These are phyloP conservation scores for Cylindrodendrum hubeiense DNA, from an alignment of 2,329 filamentous ascomycete genomes.

Conservation along the genomic window DNA sequence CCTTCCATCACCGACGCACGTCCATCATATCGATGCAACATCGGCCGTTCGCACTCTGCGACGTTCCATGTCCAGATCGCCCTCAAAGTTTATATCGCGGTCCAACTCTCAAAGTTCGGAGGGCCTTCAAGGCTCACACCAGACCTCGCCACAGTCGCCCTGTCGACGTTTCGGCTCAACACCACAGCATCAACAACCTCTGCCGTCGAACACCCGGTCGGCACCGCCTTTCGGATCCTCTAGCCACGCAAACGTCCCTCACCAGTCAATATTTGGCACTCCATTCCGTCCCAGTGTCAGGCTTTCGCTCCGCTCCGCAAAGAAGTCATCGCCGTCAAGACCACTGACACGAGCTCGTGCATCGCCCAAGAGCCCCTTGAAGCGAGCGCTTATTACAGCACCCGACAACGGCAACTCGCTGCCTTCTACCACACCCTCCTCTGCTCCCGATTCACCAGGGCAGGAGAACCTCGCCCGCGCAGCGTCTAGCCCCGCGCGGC, in stretches of 20 bases:
- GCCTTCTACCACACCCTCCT: constrained; percentile 57
- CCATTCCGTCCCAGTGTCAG: constrained; percentile 76
- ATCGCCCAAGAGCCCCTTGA: constrained; percentile 84
- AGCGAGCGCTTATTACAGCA: constrained; percentile 79
- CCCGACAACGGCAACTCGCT: constrained; percentile 77
- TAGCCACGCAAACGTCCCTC: constrained; percentile 45
- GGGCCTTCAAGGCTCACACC: constrained; percentile 61
- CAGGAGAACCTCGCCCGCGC: constrained; percentile 57
- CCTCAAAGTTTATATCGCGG: constrained; percentile 82
- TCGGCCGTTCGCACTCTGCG: constrained; percentile 85
- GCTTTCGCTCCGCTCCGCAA: constrained; percentile 73
- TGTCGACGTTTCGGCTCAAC: constrained; percentile 58
- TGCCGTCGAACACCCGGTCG: constrained; percentile 49
- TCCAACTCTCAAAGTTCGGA: constrained; percentile 62
- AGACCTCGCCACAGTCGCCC: constrained; percentile 63
- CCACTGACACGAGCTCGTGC: constrained; percentile 72
- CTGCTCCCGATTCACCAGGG: constrained; percentile 54
- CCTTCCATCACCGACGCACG: constrained; percentile 86
- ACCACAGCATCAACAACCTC: constrained; percentile 50
- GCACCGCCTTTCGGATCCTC: constrained; percentile 50
- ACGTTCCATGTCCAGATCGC: constrained; percentile 92
- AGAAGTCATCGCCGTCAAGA: constrained; percentile 65
- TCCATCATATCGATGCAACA: constrained; percentile 85
- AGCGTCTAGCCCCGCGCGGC: constrained; percentile 50
- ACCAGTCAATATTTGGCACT: constrained; percentile 65